Conservation (phyloP, 2,329 filamentous ascomycete species). For the Fusarium chlamydosporum region DNA sequence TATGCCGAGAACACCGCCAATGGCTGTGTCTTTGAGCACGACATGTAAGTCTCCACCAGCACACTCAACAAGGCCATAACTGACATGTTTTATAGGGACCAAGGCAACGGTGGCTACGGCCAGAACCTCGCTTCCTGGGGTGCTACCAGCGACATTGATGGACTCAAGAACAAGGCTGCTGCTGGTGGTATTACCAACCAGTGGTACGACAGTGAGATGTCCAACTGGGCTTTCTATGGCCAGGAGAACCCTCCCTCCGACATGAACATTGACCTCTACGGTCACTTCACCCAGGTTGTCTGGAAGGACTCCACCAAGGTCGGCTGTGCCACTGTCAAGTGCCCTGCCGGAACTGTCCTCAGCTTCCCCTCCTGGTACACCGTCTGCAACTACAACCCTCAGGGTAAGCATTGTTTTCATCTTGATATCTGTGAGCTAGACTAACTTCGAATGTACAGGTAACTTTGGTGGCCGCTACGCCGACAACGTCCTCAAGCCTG, state of each 20-base stretch:
- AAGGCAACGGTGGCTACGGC: slow-evolving; percentile 78
- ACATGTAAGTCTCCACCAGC: slow-evolving; percentile 70
- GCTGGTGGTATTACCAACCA: slow-evolving; percentile 79
- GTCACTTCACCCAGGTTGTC: slow-evolving; percentile 64
- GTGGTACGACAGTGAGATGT: slow-evolving; percentile 90
- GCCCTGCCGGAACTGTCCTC: slow-evolving; percentile 64
- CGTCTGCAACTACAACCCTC: slow-evolving; percentile 87
- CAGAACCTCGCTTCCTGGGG: slow-evolving; percentile 88
- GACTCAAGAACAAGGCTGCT: slow-evolving; percentile 66
- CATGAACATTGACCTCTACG: slow-evolving; percentile 74
- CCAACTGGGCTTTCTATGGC: slow-evolving; percentile 72
- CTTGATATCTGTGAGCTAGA: not conserved
- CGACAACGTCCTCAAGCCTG: slow-evolving; percentile 63
- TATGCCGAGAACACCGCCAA: slow-evolving; percentile 75
- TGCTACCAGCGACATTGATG: slow-evolving; percentile 56
- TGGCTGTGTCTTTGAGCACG: slow-evolving; percentile 80
- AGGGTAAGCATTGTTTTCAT: slow-evolving; percentile 68
- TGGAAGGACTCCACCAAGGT: slow-evolving; percentile 58
- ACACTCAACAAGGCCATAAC: slow-evolving; percentile 17
- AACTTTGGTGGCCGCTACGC: slow-evolving; percentile 67
- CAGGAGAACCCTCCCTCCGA: slow-evolving; percentile 68
- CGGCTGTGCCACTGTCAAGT: slow-evolving; percentile 78
- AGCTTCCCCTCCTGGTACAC: slow-evolving; percentile 76
- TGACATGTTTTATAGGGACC: slow-evolving; percentile 61
- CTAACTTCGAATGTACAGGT: slow-evolving; percentile 54